These are phyloP conservation scores for Pythium brachiatum DNA, from an alignment of 352 stramenopile genomes.

Conservation along the genomic window DNA sequence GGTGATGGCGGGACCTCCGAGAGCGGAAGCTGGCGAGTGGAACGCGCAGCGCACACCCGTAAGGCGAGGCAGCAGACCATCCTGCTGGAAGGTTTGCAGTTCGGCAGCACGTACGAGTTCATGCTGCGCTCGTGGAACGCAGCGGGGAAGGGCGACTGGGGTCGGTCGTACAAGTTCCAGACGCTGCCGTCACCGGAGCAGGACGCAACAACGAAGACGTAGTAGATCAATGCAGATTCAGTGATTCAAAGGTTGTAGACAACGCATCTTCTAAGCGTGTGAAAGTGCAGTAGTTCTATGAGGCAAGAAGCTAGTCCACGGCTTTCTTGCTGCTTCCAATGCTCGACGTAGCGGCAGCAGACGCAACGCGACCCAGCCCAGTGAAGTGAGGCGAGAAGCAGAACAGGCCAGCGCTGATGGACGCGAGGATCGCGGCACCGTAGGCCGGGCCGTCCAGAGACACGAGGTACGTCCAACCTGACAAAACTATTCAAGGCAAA, in stretches of 20 bases:
- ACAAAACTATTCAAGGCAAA: conserved; percentile 52
- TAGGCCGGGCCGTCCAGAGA: conserved; percentile 70
- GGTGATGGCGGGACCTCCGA: conserved; percentile 25
- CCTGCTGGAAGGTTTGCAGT: conserved; percentile 51
- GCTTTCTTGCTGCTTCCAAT: conserved; percentile 15
- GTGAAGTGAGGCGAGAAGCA: conserved; percentile 66
- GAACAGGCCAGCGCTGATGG: conserved; percentile 52
- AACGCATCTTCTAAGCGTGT: not conserved
- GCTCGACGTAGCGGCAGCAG: conserved; percentile 21
- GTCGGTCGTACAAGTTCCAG: conserved; percentile 33
- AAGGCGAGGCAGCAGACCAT: conserved; percentile 37
- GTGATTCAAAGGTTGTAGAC: not conserved
- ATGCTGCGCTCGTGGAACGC: conserved; percentile 60
- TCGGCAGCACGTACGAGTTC: conserved; percentile 59
- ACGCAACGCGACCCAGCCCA: conserved; percentile 30
- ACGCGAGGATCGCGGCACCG: conserved; percentile 60
- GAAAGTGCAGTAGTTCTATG: not conserved
- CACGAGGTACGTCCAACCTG: conserved; percentile 70
- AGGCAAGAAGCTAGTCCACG: not conserved
- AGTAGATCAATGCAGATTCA: not conserved
- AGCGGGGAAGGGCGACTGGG: conserved; percentile 60
- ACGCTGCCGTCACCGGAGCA: conserved; percentile 38
- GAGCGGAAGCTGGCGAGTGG: conserved; percentile 36
- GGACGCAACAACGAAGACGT: not conserved
- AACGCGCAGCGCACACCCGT: conserved; percentile 41